Evolutionary conservation across 495 filamentous ascomycete genomes (phyloP).

Genomic region (Lophium mytilinum): DNA sequence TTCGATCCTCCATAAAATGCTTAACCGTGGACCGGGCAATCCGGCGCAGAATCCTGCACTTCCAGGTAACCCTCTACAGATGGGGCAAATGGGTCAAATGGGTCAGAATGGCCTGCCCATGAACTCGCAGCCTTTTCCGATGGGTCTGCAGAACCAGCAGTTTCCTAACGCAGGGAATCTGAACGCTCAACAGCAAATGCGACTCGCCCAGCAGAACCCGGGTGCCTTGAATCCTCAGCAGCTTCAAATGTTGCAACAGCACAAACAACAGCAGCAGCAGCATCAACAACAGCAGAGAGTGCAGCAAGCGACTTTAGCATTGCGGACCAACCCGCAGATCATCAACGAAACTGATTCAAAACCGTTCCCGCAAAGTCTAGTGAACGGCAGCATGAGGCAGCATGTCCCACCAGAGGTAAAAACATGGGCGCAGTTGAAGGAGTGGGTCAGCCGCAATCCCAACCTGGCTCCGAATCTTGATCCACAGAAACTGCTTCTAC

Average conservation of each 20-base stretch:
- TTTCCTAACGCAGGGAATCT: conserved; percentile 13
- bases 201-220: conserved; percentile 6
- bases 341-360: conserved; percentile 8
- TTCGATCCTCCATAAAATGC: conserved; percentile 2
- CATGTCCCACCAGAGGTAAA: conserved; percentile 12
- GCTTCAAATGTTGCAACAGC: not conserved
- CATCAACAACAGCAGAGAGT: conserved; percentile 6
- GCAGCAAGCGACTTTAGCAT: not conserved
- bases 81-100: conserved; percentile 2
- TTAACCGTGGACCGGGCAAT: not conserved
- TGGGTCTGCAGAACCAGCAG: conserved; percentile 4
- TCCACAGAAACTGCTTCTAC: conserved; percentile 2
- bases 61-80: conserved; percentile 2
- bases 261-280: not conserved
- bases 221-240: conserved; percentile 13
- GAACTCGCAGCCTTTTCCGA: conserved; percentile 9
- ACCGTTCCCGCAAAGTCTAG: conserved; percentile 6
- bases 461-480: conserved; percentile 6
- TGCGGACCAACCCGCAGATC: conserved; percentile 15
- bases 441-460: conserved; percentile 19
- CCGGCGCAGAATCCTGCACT: not conserved
- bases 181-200: conserved; percentile 6
- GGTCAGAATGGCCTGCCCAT: conserved; percentile 14
- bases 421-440: conserved; percentile 24
- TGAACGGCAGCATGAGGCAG: conserved; percentile 2